Evolutionary conservation across 2,329 filamentous ascomycete genomes (phyloP).

Genomic region (Arthroderma sp.): DNA sequence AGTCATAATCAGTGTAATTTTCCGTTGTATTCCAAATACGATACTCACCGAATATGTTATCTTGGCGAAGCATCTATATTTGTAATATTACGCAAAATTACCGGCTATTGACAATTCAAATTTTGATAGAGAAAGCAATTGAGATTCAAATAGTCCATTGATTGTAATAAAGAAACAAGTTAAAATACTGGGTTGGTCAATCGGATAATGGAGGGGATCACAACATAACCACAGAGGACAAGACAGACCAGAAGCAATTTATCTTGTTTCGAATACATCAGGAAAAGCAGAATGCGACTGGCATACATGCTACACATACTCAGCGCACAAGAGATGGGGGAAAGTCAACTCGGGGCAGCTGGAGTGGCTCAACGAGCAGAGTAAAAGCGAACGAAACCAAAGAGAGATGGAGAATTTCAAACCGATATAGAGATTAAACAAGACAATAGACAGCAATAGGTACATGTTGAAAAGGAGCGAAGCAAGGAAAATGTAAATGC

Average conservation of each 20-base stretch:
- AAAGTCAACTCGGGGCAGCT: neutral
- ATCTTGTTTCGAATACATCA: neutral
- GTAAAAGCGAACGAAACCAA: neutral
- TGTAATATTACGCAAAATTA: neutral
- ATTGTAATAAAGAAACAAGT: neutral
- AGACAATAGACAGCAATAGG: neutral
- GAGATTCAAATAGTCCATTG: neutral
- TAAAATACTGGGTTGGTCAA: neutral
- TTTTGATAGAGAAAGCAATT: neutral
- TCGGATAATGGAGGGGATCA: neutral
- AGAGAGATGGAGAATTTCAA: neutral
- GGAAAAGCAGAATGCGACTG: neutral
- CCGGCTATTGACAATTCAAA: neutral
- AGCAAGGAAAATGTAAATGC: constrained; percentile 8
- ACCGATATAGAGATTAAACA: neutral
- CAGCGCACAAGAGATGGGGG: neutral
- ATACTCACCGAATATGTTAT: neutral
- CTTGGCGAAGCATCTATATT: neutral
- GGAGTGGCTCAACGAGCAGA: neutral
- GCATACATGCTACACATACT: neutral
- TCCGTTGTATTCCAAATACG: neutral
- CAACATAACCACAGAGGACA: neutral
- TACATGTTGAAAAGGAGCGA: constrained; percentile 2
- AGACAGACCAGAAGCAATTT: neutral
- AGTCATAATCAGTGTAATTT: constrained; percentile 1